Evolutionary conservation across 768 basidiomycete genomes (phyloP).

Genomic region (Sarcomyxa edulis): DNA sequence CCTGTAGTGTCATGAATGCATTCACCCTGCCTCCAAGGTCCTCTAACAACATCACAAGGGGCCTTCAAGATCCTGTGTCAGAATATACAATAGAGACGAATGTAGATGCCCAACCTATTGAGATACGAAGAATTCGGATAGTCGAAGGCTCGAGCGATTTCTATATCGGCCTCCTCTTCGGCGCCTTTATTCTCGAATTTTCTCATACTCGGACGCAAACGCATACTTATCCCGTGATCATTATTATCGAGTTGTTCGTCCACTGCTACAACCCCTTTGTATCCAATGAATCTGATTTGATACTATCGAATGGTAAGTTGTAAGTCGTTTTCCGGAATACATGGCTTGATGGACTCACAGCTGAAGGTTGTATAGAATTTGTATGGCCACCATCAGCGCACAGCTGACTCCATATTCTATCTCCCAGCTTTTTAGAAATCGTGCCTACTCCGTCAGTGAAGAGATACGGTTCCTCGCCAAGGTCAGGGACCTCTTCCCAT

Average conservation of each 20-base stretch:
- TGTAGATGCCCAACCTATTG: slow-evolving; percentile 49
- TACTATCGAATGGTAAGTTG: slow-evolving; percentile 32
- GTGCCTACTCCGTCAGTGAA: slow-evolving; percentile 84
- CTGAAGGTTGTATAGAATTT: slow-evolving; percentile 44
- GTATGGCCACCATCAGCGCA: slow-evolving; percentile 34
- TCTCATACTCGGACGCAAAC: slow-evolving; percentile 66
- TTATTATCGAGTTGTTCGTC: slow-evolving; percentile 47
- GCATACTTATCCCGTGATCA: slow-evolving; percentile 54
- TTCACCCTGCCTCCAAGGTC: slow-evolving; percentile 59
- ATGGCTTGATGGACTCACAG: slow-evolving; percentile 36
- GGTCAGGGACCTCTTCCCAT: slow-evolving; percentile 62
- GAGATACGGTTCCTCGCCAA: slow-evolving; percentile 32
- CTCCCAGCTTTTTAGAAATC: slow-evolving; percentile 54
- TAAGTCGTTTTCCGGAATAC: slow-evolving; percentile 3
- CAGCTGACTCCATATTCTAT: slow-evolving; percentile 54
- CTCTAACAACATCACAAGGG: slow-evolving; percentile 75
- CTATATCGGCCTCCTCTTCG: slow-evolving; percentile 52
- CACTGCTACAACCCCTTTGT: slow-evolving; percentile 75
- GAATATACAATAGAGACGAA: slow-evolving; percentile 1
- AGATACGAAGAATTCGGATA: slow-evolving; percentile 60
- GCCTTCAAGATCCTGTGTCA: too few species aligned
- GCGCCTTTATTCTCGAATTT: slow-evolving; percentile 58
- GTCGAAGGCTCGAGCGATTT: slow-evolving; percentile 64
- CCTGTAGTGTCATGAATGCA: slow-evolving; percentile 59
- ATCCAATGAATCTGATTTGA: slow-evolving; percentile 81